Evolutionary conservation across 2,329 filamentous ascomycete genomes (phyloP).

Genomic region (Fusarium oxysporum): DNA sequence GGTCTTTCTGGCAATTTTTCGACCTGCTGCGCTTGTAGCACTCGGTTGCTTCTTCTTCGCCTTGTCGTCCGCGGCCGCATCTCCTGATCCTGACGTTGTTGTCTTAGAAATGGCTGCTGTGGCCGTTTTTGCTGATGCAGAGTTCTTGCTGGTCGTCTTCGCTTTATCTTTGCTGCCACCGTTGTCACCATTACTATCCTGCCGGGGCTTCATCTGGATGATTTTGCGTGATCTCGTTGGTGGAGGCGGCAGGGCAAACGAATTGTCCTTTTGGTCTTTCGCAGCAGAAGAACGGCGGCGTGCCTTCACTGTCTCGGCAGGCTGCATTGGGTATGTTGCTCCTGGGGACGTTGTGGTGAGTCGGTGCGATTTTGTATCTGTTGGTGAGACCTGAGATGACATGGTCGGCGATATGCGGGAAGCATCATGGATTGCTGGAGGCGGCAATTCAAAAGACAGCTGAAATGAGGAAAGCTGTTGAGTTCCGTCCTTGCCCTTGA

Average conservation of each 20-base stretch:
- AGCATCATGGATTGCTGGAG: slow-evolving; percentile 73
- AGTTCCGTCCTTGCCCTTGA: slow-evolving; percentile 77
- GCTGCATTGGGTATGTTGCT: slow-evolving; percentile 59
- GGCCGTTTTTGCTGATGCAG: slow-evolving; percentile 29
- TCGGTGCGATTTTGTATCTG: slow-evolving; percentile 49
- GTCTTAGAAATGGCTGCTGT: slow-evolving; percentile 36
- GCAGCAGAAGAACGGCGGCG: slow-evolving; percentile 63
- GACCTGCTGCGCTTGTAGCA: slow-evolving; percentile 83
- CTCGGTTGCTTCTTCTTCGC: slow-evolving; percentile 82
- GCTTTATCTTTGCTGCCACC: slow-evolving; percentile 41
- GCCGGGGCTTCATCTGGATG: slow-evolving; percentile 91
- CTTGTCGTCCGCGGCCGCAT: slow-evolving; percentile 41
- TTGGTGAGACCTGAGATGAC: slow-evolving; percentile 42
- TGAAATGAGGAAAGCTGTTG: slow-evolving; percentile 71
- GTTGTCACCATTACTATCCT: slow-evolving; percentile 52
- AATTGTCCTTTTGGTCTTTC: slow-evolving; percentile 63
- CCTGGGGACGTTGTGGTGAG: slow-evolving; percentile 41
- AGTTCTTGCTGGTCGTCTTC: slow-evolving; percentile 39
- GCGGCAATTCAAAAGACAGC: slow-evolving; percentile 79
- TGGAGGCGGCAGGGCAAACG: slow-evolving; percentile 88
- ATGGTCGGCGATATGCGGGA: slow-evolving; percentile 58
- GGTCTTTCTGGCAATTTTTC: slow-evolving; percentile 95
- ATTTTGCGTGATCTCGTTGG: slow-evolving; percentile 94
- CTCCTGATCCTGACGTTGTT: slow-evolving; percentile 32
- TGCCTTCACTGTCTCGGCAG: slow-evolving; percentile 65